Conservation (phyloP, 139 green algal species). For the Gonium pectorale region DNA sequence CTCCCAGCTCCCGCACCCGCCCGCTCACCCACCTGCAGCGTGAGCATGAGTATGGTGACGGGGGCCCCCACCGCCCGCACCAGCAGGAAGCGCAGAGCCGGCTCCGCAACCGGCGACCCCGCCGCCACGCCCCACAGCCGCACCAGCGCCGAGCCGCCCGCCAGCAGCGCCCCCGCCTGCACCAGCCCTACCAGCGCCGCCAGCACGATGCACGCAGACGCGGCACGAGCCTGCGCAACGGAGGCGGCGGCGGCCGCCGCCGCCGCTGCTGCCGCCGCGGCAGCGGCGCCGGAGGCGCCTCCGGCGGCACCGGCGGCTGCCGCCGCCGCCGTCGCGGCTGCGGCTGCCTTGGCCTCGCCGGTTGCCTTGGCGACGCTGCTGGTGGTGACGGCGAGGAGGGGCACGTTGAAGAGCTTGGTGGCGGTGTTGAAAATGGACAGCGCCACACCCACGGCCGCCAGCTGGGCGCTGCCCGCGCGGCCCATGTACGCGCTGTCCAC, state of each 20-base stretch:
- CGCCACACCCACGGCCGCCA: conserved; percentile 75
- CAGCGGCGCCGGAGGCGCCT: neutral
- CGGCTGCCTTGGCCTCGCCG: neutral
- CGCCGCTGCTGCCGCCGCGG: neutral
- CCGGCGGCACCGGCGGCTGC: neutral
- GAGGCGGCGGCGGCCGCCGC: neutral
- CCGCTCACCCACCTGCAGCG: conserved; percentile 75
- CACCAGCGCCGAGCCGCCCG: conserved; percentile 33
- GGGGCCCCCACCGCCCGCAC: conserved; percentile 75
- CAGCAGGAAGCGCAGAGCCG: conserved; percentile 59
- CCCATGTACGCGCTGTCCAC: conserved; percentile 82
- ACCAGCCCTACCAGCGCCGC: conserved; percentile 42
- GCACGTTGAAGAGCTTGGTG: conserved; percentile 84
- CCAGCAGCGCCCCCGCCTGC: conserved; percentile 66
- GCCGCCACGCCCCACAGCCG: conserved; percentile 59
- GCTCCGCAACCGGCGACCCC: conserved; percentile 35
- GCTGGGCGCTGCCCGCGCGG: conserved; percentile 57
- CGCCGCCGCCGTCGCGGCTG: conserved; percentile 33
- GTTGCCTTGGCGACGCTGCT: conserved; percentile 67
- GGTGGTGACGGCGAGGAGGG: conserved; percentile 82
- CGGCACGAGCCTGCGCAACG: conserved; percentile 5
- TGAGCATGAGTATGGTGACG: conserved; percentile 68
- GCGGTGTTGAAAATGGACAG: conserved; percentile 80
- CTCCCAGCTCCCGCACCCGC: neutral
- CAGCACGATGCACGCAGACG: conserved; percentile 47